These are phyloP conservation scores for Gyrodon lividus DNA, from an alignment of 768 basidiomycete species.

Conservation along the genomic window DNA sequence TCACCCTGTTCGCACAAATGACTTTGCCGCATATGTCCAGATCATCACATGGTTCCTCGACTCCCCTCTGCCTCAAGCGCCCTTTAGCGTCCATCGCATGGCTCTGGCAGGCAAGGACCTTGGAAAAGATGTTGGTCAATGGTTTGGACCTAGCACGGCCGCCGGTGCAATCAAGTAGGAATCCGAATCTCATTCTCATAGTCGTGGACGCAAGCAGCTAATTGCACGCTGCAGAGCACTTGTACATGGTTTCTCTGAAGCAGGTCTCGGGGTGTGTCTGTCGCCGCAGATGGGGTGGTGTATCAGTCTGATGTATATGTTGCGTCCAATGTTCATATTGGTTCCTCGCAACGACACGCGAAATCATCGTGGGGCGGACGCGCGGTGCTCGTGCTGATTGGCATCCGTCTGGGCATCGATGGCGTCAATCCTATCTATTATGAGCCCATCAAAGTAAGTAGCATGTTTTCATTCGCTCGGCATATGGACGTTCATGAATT, in stretches of 20 bases:
- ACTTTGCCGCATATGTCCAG: conserved; percentile 85
- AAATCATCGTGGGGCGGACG: conserved; percentile 68
- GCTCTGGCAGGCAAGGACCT: conserved; percentile 92
- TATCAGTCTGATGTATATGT: conserved; percentile 85
- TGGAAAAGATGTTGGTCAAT: conserved; percentile 93
- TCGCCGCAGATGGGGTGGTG: conserved; percentile 79
- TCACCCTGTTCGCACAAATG: conserved; percentile 52
- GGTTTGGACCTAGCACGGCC: conserved; percentile 98
- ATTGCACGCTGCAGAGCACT: conserved; percentile 53
- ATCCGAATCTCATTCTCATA: not conserved
- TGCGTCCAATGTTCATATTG: conserved; percentile 51
- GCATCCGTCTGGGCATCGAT: conserved; percentile 84
- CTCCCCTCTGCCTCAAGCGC: conserved; percentile 76
- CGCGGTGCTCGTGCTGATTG: conserved; percentile 84
- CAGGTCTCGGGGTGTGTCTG: conserved; percentile 81
- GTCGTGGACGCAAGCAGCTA: not conserved
- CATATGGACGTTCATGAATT: not conserved
- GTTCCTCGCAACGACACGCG: conserved; percentile 32
- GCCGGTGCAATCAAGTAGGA: conserved; percentile 90
- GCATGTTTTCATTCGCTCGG: not conserved
- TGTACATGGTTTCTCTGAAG: conserved; percentile 75
- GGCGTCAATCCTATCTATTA: conserved; percentile 96
- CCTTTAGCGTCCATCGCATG: conserved; percentile 96
- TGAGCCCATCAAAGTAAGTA: conserved; percentile 70
- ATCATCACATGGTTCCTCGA: conserved; percentile 96